Percentiles rank a stretch among this genome's conserved stretches.
Conservation (phyloP, 768 basidiomycete genomes). For the Boletus rubroflammeus region DNA sequence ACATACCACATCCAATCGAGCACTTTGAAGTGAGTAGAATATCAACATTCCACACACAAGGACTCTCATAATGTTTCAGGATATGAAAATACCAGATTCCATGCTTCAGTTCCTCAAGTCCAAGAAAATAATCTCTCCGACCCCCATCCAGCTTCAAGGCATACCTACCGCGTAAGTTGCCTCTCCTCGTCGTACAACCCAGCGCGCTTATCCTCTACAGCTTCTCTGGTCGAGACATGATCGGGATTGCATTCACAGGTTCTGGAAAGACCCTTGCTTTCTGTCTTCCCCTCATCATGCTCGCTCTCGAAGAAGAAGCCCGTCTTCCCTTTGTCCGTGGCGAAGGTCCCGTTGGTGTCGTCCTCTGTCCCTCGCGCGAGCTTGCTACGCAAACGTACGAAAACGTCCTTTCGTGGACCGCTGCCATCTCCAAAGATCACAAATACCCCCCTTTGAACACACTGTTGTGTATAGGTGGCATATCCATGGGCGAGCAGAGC, state of each 20-base stretch:
- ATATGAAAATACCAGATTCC: slow-evolving; percentile 96
- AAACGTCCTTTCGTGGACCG: slow-evolving; percentile 85
- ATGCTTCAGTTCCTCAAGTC: slow-evolving; percentile 79
- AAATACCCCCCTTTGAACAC: slow-evolving; percentile 84
- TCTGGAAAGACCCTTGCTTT: slow-evolving; percentile 99
- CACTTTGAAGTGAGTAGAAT: slow-evolving; percentile 62
- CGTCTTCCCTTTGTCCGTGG: slow-evolving; percentile 87
- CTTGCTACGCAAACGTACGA: slow-evolving; percentile 97
- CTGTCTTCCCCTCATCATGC: slow-evolving; percentile 96
- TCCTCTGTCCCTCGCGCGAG: slow-evolving; percentile 96
- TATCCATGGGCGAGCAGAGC: slow-evolving; percentile 97
- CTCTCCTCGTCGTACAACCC: not conserved
- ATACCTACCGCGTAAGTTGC: slow-evolving; percentile 84
- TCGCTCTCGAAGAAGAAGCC: slow-evolving; percentile 88
- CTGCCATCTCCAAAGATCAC: slow-evolving; percentile 72
- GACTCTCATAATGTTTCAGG: slow-evolving; percentile 43
- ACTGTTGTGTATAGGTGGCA: slow-evolving; percentile 93
- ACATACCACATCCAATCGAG: slow-evolving; percentile 90
- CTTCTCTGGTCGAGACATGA: slow-evolving; percentile 94
- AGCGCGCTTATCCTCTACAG: slow-evolving; percentile 37
- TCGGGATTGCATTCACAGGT: slow-evolving; percentile 98
- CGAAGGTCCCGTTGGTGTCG: slow-evolving; percentile 95
- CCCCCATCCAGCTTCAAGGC: slow-evolving; percentile 97
- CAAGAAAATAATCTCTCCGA: slow-evolving; percentile 82
- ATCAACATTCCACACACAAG: not conserved